These are phyloP conservation scores for Kodamaea kakaduensis DNA, from an alignment of 805 yeast species.

Conservation along the genomic window DNA sequence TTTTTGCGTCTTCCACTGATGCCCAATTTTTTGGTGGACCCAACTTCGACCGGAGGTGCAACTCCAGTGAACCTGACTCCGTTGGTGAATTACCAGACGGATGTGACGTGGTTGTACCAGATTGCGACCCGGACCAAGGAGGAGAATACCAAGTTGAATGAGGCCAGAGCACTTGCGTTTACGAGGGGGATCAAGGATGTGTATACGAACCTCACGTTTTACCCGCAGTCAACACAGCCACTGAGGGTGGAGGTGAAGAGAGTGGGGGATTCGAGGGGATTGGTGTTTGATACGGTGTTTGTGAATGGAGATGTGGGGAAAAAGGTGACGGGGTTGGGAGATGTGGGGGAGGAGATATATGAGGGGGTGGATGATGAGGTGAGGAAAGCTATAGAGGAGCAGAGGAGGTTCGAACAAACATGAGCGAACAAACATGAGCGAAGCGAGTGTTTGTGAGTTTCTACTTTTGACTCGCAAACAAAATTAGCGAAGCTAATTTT, in stretches of 20 bases:
- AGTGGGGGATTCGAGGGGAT: slow-evolving; percentile 20
- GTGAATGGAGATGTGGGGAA: slow-evolving; percentile 44
- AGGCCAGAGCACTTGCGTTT: slow-evolving; percentile 51
- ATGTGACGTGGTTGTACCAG: slow-evolving; percentile 80
- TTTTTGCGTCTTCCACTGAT: slow-evolving; percentile 19
- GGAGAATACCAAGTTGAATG: slow-evolving; percentile 60
- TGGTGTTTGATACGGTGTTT: slow-evolving; percentile 45
- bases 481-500: too few species aligned
- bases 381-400: slow-evolving; percentile 57
- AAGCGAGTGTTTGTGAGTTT: too few species aligned
- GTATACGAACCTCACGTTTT: slow-evolving; percentile 78
- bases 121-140: slow-evolving; percentile 76
- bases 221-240: slow-evolving; percentile 77
- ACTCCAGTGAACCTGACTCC: slow-evolving; percentile 42
- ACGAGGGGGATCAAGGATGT: slow-evolving; percentile 68
- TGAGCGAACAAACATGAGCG: too few species aligned
- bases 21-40: slow-evolving; percentile 12
- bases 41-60: slow-evolving; percentile 14
- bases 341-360: slow-evolving; percentile 56
- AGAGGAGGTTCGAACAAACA: slow-evolving; percentile 47
- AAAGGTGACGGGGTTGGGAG: slow-evolving; percentile 60
- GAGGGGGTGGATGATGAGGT: slow-evolving; percentile 52
- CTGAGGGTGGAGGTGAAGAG: slow-evolving; percentile 31
- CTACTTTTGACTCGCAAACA: too few species aligned
- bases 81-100: slow-evolving; percentile 42